These are phyloP conservation scores for Cornus florida DNA, from an alignment of 148 eudicot genomes.

Conservation along the genomic window DNA sequence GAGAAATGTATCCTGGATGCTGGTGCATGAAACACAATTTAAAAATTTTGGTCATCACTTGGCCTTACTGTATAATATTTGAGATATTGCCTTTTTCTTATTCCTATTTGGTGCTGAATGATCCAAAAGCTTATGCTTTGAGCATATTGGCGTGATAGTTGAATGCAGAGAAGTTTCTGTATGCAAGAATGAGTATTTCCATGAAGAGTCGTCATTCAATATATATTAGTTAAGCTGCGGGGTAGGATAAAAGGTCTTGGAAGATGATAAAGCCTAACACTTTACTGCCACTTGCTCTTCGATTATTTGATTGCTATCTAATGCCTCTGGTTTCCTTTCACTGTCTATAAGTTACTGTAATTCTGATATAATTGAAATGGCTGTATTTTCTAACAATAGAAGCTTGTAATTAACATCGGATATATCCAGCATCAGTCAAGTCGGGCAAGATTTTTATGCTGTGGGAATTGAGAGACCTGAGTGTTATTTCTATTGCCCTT, in stretches of 20 bases:
- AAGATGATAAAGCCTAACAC: not conserved
- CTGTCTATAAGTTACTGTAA: not conserved
- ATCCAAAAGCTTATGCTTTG: not conserved
- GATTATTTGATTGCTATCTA: not conserved
- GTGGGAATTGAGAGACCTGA: not conserved
- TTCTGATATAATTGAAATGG: not conserved
- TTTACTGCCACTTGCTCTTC: not conserved
- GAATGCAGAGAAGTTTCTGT: not conserved
- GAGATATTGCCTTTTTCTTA: not conserved
- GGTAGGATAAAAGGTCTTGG: not conserved
- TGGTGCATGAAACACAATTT: not conserved
- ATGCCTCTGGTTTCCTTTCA: not conserved
- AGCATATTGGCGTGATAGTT: not conserved
- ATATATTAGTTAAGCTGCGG: not conserved
- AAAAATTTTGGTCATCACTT: not conserved
- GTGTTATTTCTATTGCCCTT: not conserved
- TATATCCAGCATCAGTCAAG: not conserved
- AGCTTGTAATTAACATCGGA: not conserved
- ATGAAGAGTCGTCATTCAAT: not conserved
- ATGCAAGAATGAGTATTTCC: not conserved
- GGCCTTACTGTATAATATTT: not conserved
- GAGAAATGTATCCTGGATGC: not conserved
- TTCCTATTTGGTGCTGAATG: not conserved
- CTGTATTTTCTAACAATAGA: not conserved
- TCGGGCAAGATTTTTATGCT: not conserved